Evolutionary conservation across 257 asterid genomes (phyloP).

Genomic region (Orobanche coerulescens): DNA sequence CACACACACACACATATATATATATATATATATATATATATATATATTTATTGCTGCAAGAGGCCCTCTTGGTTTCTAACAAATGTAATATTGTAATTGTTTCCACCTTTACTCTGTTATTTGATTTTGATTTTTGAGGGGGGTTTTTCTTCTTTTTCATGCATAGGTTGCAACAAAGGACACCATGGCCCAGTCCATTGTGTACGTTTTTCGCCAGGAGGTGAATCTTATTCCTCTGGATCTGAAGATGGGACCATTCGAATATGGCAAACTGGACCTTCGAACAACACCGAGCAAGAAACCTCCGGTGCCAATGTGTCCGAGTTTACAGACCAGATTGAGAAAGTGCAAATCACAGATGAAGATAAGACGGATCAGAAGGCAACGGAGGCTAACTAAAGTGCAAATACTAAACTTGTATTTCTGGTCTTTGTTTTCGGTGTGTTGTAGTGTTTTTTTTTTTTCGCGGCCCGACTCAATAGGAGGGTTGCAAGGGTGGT

Average conservation of each 20-base stretch:
- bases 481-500: conserved; percentile 24
- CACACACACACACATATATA: too few relatives aligned
- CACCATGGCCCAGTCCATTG: conserved; percentile 99
- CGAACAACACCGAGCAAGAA: conserved; percentile 37
- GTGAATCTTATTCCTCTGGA: conserved; percentile 91
- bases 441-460: conserved; percentile 20
- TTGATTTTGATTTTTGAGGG: too few relatives aligned
- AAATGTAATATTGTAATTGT: background rate
- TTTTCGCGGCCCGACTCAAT: background rate
- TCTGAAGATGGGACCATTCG: conserved; percentile 96
- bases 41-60: background rate
- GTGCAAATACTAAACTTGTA: too few relatives aligned
- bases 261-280: conserved; percentile 82
- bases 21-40: too few relatives aligned
- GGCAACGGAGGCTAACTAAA: conserved; percentile 27
- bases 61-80: background rate
- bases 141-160: background rate
- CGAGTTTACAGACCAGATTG: conserved; percentile 47
- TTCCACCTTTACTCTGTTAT: background rate
- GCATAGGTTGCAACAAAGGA: conserved; percentile 94
- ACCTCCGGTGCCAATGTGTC: conserved; percentile 34
- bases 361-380: conserved; percentile 25
- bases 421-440: background rate
- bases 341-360: conserved; percentile 34
- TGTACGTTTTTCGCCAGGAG: conserved; percentile 89